These are phyloP conservation scores for Austroboletus olivaceoglutinosus DNA, from an alignment of 1,284 basidiomycete species.

Conservation along the genomic window DNA sequence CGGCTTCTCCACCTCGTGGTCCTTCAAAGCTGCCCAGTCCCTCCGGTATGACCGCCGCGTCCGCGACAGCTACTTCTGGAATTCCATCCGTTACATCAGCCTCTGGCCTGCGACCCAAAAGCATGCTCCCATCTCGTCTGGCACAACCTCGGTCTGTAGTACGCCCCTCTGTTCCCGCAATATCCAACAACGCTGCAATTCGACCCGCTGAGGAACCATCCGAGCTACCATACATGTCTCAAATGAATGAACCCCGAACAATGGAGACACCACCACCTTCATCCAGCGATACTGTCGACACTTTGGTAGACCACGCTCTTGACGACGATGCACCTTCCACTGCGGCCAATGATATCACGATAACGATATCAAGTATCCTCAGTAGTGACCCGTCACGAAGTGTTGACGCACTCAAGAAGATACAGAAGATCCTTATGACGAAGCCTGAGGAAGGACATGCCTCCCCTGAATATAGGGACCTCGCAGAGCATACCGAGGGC, in stretches of 20 bases:
- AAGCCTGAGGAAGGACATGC: constrained; percentile 71
- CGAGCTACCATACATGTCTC: constrained; percentile 30
- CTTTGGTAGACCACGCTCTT: constrained; percentile 26
- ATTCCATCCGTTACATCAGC: constrained; percentile 47
- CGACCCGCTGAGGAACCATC: constrained; percentile 26
- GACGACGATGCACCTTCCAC: constrained; percentile 19
- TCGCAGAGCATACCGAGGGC: constrained; percentile 83
- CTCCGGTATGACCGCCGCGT: constrained; percentile 26
- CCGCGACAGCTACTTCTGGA: constrained; percentile 35
- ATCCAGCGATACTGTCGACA: constrained; percentile 26
- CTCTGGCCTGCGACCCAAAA: constrained; percentile 54
- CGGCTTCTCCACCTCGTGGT: constrained; percentile 46
- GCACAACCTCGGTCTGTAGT: constrained; percentile 51
- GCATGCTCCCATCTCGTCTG: constrained; percentile 66
- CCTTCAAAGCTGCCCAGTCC: constrained; percentile 25
- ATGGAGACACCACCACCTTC: constrained; percentile 15
- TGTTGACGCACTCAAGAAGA: constrained; percentile 92
- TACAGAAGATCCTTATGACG: constrained; percentile 78
- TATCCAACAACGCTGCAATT: constrained; percentile 22
- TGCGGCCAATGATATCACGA: constrained; percentile 58
- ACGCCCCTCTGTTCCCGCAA: constrained; percentile 25
- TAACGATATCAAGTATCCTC: constrained; percentile 79
- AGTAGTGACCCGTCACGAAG: constrained; percentile 82
- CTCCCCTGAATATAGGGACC: constrained; percentile 67
- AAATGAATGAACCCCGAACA: constrained; percentile 22